These are phyloP conservation scores for Pyrus bretschneideri DNA, from an alignment of 306 rosid genomes.

Conservation along the genomic window DNA sequence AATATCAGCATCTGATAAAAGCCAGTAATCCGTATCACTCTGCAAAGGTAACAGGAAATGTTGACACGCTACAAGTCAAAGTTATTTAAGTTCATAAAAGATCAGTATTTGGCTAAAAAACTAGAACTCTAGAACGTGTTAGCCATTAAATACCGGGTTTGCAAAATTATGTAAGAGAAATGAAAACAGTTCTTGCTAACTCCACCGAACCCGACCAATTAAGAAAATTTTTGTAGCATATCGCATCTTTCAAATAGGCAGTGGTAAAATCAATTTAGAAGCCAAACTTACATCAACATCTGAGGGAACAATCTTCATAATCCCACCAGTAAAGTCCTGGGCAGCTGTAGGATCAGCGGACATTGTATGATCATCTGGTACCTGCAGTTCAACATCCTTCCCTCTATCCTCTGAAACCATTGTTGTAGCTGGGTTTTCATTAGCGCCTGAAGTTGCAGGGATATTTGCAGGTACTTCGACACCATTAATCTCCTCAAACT, in stretches of 20 bases:
- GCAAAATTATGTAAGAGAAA: not conserved
- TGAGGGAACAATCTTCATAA: slow-evolving; percentile 97
- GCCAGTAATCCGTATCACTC: slow-evolving; percentile 97
- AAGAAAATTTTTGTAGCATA: not conserved
- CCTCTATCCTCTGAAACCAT: slow-evolving; percentile 39
- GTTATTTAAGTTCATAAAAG: not conserved
- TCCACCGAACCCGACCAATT: not conserved
- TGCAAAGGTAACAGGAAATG: slow-evolving; percentile 24
- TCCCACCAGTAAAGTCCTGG: slow-evolving; percentile 78
- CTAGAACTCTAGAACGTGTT: not conserved
- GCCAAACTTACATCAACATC: slow-evolving; percentile 73
- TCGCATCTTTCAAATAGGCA: slow-evolving; percentile 3
- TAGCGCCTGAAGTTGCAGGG: slow-evolving; percentile 56
- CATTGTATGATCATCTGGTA: slow-evolving; percentile 44
- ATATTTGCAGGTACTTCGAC: slow-evolving; percentile 46
- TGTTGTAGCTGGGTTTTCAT: slow-evolving; percentile 33
- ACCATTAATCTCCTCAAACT: slow-evolving; percentile 82
- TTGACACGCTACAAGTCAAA: not conserved
- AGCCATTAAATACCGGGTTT: not conserved
- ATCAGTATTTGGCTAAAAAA: not conserved
- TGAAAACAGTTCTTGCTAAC: not conserved
- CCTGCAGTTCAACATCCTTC: slow-evolving; percentile 41
- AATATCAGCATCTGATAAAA: slow-evolving; percentile 74
- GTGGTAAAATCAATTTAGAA: slow-evolving; percentile 3
- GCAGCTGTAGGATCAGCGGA: slow-evolving; percentile 46